phyloP scores from a whole-genome alignment of 768 basidiomycete species.

The Mycena polygramma region DNA sequence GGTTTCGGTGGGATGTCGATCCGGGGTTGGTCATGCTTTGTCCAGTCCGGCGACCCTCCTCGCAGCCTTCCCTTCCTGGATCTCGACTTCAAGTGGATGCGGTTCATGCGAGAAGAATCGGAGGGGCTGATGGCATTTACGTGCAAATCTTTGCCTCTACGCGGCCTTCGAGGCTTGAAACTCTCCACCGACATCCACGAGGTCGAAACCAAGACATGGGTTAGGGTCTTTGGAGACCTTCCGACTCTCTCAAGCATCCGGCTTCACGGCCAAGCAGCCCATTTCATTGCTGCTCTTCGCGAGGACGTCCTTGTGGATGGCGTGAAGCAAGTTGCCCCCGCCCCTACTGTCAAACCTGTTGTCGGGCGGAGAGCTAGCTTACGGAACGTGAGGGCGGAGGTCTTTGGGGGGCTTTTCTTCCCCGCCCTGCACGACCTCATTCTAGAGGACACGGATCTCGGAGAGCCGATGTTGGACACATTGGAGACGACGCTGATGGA shows the following conservation, averaged over 20 bases:
- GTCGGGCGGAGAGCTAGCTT: constrained; percentile 31
- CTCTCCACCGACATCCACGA: constrained; percentile 39
- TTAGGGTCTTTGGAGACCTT: constrained; percentile 44
- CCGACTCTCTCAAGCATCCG: constrained; percentile 44
- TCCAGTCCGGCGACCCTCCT: constrained; percentile 22
- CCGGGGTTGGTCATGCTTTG: constrained; percentile 27
- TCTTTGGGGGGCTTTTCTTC: constrained; percentile 42
- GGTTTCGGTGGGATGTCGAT: constrained; percentile 13
- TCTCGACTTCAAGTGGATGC: constrained; percentile 44
- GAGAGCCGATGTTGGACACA: constrained; percentile 26
- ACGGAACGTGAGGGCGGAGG: constrained; percentile 28
- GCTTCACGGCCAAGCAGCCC: constrained; percentile 36
- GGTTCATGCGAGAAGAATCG: constrained; percentile 21
- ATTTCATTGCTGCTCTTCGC: constrained; percentile 44
- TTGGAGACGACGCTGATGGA: constrained; percentile 46
- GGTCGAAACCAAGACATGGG: constrained; percentile 40
- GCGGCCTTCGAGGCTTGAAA: constrained; percentile 43
- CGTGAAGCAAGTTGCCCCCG: constrained; percentile 29
- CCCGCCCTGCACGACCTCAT: constrained; percentile 44
- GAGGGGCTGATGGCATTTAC: constrained; percentile 37
- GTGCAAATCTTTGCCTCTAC: constrained; percentile 43
- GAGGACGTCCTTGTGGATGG: constrained; percentile 36
- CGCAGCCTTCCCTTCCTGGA: constrained; percentile 33
- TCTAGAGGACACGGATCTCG: constrained; percentile 44
- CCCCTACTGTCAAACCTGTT: constrained; percentile 1